These are phyloP conservation scores for Dichotomocladium elegans DNA, from an alignment of 371 early-diverging fungal species.

Conservation along the genomic window DNA sequence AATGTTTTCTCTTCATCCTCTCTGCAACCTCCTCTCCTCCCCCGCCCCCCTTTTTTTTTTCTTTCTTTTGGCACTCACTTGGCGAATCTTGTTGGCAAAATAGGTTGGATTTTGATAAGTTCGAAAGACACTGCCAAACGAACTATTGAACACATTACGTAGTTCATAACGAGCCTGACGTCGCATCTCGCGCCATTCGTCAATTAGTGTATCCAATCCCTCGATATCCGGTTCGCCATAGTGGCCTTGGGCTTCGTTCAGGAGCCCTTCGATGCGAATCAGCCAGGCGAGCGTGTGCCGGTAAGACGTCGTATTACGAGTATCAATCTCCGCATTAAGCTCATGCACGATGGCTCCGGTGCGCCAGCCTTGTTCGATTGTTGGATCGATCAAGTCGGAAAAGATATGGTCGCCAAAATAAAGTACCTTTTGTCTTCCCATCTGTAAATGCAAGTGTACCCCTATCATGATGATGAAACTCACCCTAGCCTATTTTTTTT, in stretches of 20 bases:
- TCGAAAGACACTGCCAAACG: conserved; percentile 67
- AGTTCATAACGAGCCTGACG: conserved; percentile 37
- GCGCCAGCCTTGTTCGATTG: conserved; percentile 66
- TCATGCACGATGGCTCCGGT: conserved; percentile 69
- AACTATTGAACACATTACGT: conserved; percentile 50
- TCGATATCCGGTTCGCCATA: conserved; percentile 20
- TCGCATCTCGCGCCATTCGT: conserved; percentile 51
- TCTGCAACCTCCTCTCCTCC: too few relatives aligned
- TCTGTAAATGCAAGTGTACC: background rate
- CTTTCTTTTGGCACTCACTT: conserved; percentile 11
- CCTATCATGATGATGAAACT: too few relatives aligned
- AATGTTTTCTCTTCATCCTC: background rate
- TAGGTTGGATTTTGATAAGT: conserved; percentile 62
- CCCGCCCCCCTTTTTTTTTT: background rate
- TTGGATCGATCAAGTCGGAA: conserved; percentile 63
- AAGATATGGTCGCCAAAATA: conserved; percentile 71
- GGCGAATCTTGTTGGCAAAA: conserved; percentile 62
- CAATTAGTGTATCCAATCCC: conserved; percentile 36
- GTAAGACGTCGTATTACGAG: conserved; percentile 48
- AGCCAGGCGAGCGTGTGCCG: conserved; percentile 51
- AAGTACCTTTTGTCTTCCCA: conserved; percentile 49
- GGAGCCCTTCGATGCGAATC: conserved; percentile 48
- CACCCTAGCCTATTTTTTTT: too few relatives aligned
- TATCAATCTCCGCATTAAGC: conserved; percentile 53
- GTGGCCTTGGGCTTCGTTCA: conserved; percentile 53